Evolutionary conservation across 352 stramenopile species (phyloP), one percentile per base, ranked within the genome.

Genomic region (Peronospora destructor): DNA sequence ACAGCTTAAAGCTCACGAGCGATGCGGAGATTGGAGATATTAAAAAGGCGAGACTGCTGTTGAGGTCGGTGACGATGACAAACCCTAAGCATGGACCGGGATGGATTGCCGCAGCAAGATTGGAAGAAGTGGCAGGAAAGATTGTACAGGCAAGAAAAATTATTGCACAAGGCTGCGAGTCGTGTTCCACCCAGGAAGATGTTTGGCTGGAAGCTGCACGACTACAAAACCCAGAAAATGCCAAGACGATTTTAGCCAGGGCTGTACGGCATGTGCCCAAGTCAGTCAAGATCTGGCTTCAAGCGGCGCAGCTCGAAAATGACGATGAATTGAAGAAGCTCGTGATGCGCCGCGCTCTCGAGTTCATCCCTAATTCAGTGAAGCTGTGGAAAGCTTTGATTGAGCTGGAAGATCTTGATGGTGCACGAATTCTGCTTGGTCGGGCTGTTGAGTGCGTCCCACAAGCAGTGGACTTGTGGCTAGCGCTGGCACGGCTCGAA

Each of bases 371-470:
- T 0, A 95, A 95, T 48, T 98, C 89, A 5, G 94, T 99, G 34
- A 96, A 95, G 49, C 76, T 99, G 26, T 99, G 97, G 97, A 99
- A 98, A 57, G 91, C 92, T 32, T 86, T 97, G 6, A 97, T 99
- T 53, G 96, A 98, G 61, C 69, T 99, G 17, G 97, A 99, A 75
- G 91, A 98, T 51, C 75, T 95, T 12, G 95, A 98, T 16, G 93
- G 98, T 56, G 97, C 96, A 2, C 77, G 88, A 0, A 74, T 99
- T 39, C 64, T 99, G 36, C 72, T 99, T 0, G 84, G 80, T 1
- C 83, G 96, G 13, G 97, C 97, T n/a, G 96, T 99, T 2, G 96
- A 99, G 70, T 98, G 96, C 49, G 93, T 99, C 1, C 97, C 97
- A 3, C 81, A 98, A 37, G 84, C 84, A 10, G 94, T 99, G 10